Conservation (phyloP, 495 filamentous ascomycete genomes). For the Penicillium antarcticum region DNA sequence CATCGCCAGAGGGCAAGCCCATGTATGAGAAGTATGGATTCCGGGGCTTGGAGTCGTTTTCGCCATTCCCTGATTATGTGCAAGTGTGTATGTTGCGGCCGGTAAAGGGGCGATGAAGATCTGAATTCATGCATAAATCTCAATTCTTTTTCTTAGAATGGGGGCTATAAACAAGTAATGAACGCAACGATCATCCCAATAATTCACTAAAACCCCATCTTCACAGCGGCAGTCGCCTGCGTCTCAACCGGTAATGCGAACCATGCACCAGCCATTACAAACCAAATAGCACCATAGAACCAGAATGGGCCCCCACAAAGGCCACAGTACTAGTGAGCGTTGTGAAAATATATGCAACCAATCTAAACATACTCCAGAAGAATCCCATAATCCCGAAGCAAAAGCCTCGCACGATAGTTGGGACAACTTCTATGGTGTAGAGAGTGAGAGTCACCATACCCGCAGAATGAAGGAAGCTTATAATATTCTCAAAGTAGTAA, state of each 20-base stretch:
- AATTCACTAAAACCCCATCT: not conserved
- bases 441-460: not conserved
- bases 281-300: conserved; percentile 22
- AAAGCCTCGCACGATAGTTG: not conserved
- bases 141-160: too few species aligned
- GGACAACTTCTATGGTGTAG: conserved; percentile 8
- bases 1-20: conserved; percentile 27
- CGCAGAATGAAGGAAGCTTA: not conserved
- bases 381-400: not conserved
- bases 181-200: too few species aligned
- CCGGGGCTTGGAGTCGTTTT: conserved; percentile 11
- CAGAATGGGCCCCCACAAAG: conserved; percentile 13
- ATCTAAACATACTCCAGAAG: conserved; percentile 16
- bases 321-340: conserved; percentile 7
- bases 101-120: not conserved
- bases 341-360: conserved; percentile 14
- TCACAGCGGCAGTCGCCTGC: conserved; percentile 11
- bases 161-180: too few species aligned
- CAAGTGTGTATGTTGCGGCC: conserved; percentile 22
- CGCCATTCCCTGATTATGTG: conserved; percentile 17
- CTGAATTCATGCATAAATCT: not conserved
- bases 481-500: conserved; percentile 2
- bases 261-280: conserved; percentile 14
- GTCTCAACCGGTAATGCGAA: conserved; percentile 12
- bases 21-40: conserved; percentile 37